Evolutionary conservation across 768 basidiomycete genomes (phyloP), one percentile per base, ranked within the genome.

Genomic region (Naganishia kalamii): DNA sequence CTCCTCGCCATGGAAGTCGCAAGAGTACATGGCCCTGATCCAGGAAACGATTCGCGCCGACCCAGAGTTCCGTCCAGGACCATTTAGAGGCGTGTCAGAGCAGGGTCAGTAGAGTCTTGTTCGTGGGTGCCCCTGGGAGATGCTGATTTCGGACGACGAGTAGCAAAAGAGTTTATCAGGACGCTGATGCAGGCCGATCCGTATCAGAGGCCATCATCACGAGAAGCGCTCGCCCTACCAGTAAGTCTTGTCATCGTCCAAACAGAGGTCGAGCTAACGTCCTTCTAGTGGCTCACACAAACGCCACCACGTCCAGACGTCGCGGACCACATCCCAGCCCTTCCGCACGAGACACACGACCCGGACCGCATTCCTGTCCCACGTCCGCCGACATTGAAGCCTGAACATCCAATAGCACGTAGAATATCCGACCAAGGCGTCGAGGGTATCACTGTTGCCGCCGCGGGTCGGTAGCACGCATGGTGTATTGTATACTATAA

Each of bases 1-100:
- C 8, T 71, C 69, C 35, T 68, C 66, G 19, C 70, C 70, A 10
- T 71, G 70, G 70, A 67, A 66, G 25, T 65, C 68, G 4, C 51
- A 35, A 25, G 62, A 68, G n/a, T 68, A 67, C 19, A 49, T 66
- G 35, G 46, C 63, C 1, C 21, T 71, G 41, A 69, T 71, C 40
- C 60, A 65, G 32, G 70, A 71, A 51, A 70, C 68, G 3, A 63
- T 68, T 21, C 48, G 44, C 6, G 33, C 62, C 0, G 60, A 66
- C n/a, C 15, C 63, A 32, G 62, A 65, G 12, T 71, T 71, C 67
- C 66, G 63, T 11, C 40, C 41, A 12, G 69, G 65, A 13, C 70
- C 69, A 5, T 70, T 71, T 41, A 50, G 63, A 37, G 70, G 70
- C 6, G 69, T 71, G 25, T 71, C 70, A 0, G 69, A 69, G 13